Evolutionary conservation across 1,284 basidiomycete species (phyloP), one percentile per base, ranked within the genome.

Genomic region (Trichosporon sp.): DNA sequence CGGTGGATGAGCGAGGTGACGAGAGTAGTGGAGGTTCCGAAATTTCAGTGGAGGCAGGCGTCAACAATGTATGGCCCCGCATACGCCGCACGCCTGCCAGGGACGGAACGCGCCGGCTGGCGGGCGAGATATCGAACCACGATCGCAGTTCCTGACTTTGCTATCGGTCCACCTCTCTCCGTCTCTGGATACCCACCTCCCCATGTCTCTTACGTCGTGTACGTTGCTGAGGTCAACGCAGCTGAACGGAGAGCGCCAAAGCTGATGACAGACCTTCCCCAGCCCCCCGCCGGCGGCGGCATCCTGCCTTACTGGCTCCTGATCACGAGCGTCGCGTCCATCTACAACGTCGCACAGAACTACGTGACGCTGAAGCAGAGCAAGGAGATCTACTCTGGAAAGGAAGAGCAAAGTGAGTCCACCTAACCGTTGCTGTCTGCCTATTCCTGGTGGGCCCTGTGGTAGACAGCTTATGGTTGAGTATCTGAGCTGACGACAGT

Each of bases 281-380:
- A 74, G 12, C 62, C 69, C 1, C 70, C 79, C 7, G 67, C 75
- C 12, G 64, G 64, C 23, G 77, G 86, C 25, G 93, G 92, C n/a
- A 85, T 87, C 77, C 87, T 97, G 9, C 91, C 92, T 1, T 88
- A 89, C 81, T 96, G 93, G 92, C 90, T 94, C 80, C 87, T 95
- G 62, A 75, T 95, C 73, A 88, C 93, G 38, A 87, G 91, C 21
- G 84, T 86, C 13, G 86, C 90, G 65, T 91, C 92, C 9, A 72
- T 93, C 27, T 91, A 95, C 86, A 97, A 97, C 85, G 89, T 89
- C 2, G 76, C 89, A 0, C 93, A 96, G 81, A 94, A 91, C 83
- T 91, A 92, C 77, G 73, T 87, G 31, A 93, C 92, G 0, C 85
- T 91, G 68, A 90, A 88, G 72, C 84, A 95, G 73, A 93, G 92